Base-by-base conservation (phyloP, 2,329 filamentous ascomycete genomes). In the Aspergillus transmontanensis region DNA sequence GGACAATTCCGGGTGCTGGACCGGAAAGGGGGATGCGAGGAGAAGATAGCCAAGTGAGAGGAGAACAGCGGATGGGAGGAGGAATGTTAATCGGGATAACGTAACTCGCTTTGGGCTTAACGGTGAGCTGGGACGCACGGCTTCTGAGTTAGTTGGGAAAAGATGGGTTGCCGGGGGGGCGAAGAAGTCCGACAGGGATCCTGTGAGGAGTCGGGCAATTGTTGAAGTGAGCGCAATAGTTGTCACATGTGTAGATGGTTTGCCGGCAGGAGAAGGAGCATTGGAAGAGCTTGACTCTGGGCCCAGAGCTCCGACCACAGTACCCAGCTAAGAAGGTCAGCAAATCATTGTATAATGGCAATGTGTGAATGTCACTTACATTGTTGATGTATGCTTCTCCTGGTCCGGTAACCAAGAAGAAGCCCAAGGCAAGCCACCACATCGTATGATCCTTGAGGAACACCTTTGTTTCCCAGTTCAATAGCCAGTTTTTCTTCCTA, bases 361-460 rank as follows among this genome's bases (percentile, higher is more conserved):
- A 21, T 11, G 34, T 11, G 2, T 12, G 6, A 14, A 41, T 58
- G 16, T 4, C 10, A 72, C 74, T 66, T 66, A 82, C 83, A 72
- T 98, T 99, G 80, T 98, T 99, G 80, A 98, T 93, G 76, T 97
- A 99, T 12, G 94, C 92, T 79, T 99, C 95, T n/a, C 94, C 94
- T 0, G 95, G 94, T 0, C 95, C 95, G 59, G 94, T 92, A 70
- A 97, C 92, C 66, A 98, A 86, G 78, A 98, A 92, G 79, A 99
- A 98, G 23, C 93, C 94, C 0, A 89, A 82, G 0, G 94, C 93
- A 69, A 99, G 90, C 75, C 89, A 91, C 94, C 94, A 99, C 94
- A 98, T 98, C 14, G 93, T 97, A 64, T 86, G 89, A 70, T 99
- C 95, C 28, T 87, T 85, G 11, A 99, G 84, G 76, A 98, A 99